Base-by-base conservation (phyloP, 805 yeast species). In the Dipodascopsis uninucleata region DNA sequence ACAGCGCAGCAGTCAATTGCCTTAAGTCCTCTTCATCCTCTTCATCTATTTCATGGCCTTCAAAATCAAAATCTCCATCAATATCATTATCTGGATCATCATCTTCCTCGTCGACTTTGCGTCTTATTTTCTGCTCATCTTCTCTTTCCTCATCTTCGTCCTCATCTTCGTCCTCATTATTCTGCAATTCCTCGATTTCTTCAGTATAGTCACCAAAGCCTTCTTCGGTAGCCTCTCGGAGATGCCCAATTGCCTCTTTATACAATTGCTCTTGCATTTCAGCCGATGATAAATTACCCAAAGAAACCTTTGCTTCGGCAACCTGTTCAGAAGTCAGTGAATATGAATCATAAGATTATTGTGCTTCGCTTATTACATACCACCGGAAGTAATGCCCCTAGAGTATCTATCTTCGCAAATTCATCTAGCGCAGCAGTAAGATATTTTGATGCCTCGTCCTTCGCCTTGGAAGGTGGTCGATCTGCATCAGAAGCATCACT, bases 271-370 rank as follows among this genome's bases (percentile, higher is more conserved):
- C 83, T 26, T 68, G 66, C 40, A 82, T 71, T 22, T 82, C 87
- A 21, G 76, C 67, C 6, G 81, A 85, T 49, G 74, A 71, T 39
- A 88, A 61, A 57, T 88, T 89, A 12, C 89, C 96, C 55, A 85
- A 67, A 12, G 83, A 77, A 28, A 90, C 85, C 58, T 78, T 70
- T 1, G 95, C 89, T 63, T 90, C 97, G 1, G 96, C 96, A 36
- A 84, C 73, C 58, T 78, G 76, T n/a, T n/a, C n/a, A n/a, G n/a
- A n/a, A n/a, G n/a, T n/a, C n/a, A n/a, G n/a, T n/a, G n/a, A n/a
- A n/a, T n/a, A n/a, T n/a, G n/a, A n/a, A n/a, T n/a, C n/a, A n/a
- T n/a, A n/a, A n/a, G n/a, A n/a, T n/a, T n/a, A n/a, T n/a, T n/a
- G n/a, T n/a, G n/a, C n/a, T n/a, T n/a, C n/a, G n/a, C n/a, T n/a